Evolutionary conservation across 305 asterid species (phyloP), one percentile per base, ranked within the genome.

Genomic region (Fraxinus albicans): DNA sequence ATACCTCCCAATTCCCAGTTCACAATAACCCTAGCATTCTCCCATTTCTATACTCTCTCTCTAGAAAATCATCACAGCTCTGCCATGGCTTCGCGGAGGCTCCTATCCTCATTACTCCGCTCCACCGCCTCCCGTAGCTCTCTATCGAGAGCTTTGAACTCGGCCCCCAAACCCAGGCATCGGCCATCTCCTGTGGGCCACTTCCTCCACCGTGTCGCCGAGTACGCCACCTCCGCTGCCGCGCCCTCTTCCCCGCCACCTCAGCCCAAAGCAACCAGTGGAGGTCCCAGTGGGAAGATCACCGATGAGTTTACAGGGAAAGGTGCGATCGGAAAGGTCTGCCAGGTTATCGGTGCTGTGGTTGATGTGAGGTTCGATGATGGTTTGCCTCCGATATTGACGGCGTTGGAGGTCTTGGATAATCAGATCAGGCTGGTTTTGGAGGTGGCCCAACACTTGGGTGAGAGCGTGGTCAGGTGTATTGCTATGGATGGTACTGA

Each of bases 401-500:
- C 99, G 1, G 95, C 99, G 12, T 79, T 95, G 70, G 99, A 95
- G 84, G 98, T 95, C 25, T 79, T 93, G 88, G 99, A 95, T 83
- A 92, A 94, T 81, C 97, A 91, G 92, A 95, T 94, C 92, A 89
- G 99, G 84, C 94, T 95, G 35, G 99, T 95, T 77, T 86, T 95
- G 86, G 99, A 95, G 91, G 99, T 95, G 80, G 96, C 99, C 58
- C 97, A 93, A 86, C 99, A 95, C 82, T 89, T 95, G 92, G 99
- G 99, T 65, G 99, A 90, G 90, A 95, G 75, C 83, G 92, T 94
- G 73, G 99, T 95, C 33, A 89, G 99, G 88, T 93, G 97, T 83
- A 95, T 95, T 89, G 99, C 99, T 82, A 95, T 95, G 99, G 99
- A 95, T 89, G 99, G 99, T 58, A 93, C 99, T 40, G 99, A 95